Evolutionary conservation across 768 basidiomycete species (phyloP).

Genomic region (Cytidiella melzeri): DNA sequence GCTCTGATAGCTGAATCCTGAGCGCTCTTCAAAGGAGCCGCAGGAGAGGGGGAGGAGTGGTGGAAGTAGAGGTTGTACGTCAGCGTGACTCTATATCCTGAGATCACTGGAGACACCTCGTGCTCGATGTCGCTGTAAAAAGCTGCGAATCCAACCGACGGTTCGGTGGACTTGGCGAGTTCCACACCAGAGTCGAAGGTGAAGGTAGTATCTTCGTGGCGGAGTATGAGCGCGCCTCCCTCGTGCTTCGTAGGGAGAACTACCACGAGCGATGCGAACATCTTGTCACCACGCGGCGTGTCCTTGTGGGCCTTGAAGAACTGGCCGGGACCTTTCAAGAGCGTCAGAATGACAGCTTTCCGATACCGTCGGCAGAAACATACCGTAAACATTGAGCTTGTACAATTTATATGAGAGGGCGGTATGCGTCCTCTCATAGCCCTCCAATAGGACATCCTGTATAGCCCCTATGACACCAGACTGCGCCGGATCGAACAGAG

Average conservation of each 20-base stretch:
- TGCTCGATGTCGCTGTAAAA: conserved; percentile 38
- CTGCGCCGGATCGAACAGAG: conserved; percentile 25
- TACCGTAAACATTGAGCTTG: conserved; percentile 42
- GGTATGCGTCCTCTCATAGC: conserved; percentile 14
- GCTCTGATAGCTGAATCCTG: not conserved
- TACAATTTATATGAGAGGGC: conserved; percentile 30
- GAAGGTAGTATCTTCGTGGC: not conserved
- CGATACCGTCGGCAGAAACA: not conserved
- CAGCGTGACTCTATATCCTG: conserved; percentile 35
- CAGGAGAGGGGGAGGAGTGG: not conserved
- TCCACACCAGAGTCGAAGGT: not conserved
- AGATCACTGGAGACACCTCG: conserved; percentile 32
- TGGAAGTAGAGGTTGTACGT: conserved; percentile 32
- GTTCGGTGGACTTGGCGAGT: not conserved
- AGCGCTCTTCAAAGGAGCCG: not conserved
- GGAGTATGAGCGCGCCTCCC: conserved; percentile 33
- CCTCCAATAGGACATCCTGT: conserved; percentile 24
- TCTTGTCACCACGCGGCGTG: conserved; percentile 16
- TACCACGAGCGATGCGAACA: conserved; percentile 42
- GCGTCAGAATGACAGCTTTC: not conserved
- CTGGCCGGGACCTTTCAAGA: not conserved
- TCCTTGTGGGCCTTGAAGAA: conserved; percentile 23
- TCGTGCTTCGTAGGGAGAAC: conserved; percentile 38
- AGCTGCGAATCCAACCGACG: conserved; percentile 29
- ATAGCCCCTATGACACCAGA: conserved; percentile 26